Base-by-base conservation (phyloP, 2,329 filamentous ascomycete species). In the Ambrosiella xylebori region DNA sequence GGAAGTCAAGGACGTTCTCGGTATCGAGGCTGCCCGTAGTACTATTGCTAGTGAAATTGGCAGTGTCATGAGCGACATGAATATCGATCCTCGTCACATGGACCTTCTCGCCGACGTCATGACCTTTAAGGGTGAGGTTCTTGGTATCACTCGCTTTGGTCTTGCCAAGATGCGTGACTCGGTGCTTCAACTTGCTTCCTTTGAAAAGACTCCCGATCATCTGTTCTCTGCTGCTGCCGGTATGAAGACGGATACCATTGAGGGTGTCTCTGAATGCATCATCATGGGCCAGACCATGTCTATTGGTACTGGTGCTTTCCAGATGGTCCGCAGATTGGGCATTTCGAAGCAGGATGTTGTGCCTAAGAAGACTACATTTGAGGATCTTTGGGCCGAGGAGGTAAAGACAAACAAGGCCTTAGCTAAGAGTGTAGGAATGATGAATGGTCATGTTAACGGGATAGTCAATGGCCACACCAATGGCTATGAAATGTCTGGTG, bases 201-300 rank as follows among this genome's bases (percentile, higher is more conserved):
- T 98, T 67, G 93, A 98, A 71, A 97, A 97, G 79, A 98, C 93
- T 52, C 89, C 93, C 0, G 93, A 98, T 68, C 93, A 98, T 71
- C 72, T 98, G 45, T 98, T 98, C 66, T 91, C 96, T 62, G 93
- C 93, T 2, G 93, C 90, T 6, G 86, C 88, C 4, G 83, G 84
- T 59, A 94, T 94, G 77, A 96, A 96, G 74, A 85, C 81, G 36
- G 93, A 98, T 71, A 77, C 80, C 62, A 94, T 98, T 61, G 87
- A 95, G 69, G 93, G 93, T 65, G 93, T 98, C 8, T 87, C 81
- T 58, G 93, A 98, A 72, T 94, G 89, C 71, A 97, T 98, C 67
- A 98, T 98, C 67, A 93, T 97, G 84, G 93, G 93, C 13, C 91
- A 97, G 75, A 90, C 85, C 47, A 94, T 97, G 79, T 80, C 79